Percentiles rank a stretch among this genome's conserved stretches.
Conservation (phyloP, 2,329 filamentous ascomycete species). For the Penicillium brevicompactum region DNA sequence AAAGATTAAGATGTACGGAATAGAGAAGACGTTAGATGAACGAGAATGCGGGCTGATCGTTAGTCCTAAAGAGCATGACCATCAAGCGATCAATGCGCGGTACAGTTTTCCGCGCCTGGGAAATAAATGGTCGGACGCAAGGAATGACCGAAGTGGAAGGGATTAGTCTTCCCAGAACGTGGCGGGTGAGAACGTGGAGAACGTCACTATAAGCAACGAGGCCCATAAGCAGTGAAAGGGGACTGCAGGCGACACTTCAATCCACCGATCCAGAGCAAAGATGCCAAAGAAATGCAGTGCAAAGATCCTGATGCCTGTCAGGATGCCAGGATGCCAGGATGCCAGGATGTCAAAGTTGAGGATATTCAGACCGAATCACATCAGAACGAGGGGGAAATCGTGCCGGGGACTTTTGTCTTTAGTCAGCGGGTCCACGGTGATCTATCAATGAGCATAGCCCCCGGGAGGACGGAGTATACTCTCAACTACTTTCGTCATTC, state of each 20-base stretch:
- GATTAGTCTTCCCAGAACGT: conserved; percentile 1
- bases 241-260: background rate
- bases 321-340: no score
- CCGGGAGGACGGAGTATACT: no score
- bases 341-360: no score
- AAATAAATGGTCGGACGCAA: background rate
- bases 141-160: background rate
- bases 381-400: background rate
- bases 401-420: background rate
- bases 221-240: background rate
- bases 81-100: conserved; percentile 1
- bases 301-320: no score
- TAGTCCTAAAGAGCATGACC: background rate
- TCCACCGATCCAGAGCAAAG: background rate
- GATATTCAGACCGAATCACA: background rate
- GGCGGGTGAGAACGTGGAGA: conserved; percentile 4
- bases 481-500: background rate
- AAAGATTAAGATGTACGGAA: background rate
- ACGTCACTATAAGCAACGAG: background rate
- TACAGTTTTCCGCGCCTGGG: background rate
- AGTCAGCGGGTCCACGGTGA: background rate
- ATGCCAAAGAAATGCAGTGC: no score
- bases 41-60: background rate
- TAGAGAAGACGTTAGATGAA: background rate
- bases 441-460: no score